Evolutionary conservation across 208 protist species (phyloP), one percentile per base, ranked within the genome.

Genomic region (Acanthamoeba triangularis): DNA sequence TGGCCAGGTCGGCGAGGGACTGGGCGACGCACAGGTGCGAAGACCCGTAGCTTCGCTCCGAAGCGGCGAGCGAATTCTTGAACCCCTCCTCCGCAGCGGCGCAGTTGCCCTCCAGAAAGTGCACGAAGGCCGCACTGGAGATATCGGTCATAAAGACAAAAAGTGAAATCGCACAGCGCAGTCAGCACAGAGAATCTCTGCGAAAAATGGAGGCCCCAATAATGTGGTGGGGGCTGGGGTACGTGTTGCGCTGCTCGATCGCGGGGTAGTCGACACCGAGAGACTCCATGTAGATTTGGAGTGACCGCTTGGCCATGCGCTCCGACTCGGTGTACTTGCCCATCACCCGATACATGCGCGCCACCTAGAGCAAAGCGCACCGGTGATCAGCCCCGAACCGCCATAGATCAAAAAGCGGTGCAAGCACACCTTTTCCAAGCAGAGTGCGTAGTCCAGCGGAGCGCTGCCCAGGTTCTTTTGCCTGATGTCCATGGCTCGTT

Each of bases 261-360:
- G 91, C 91, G 28, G 91, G 87, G 23, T 93, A 74, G 47, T 93
- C 87, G 61, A 76, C 87, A 11, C 87, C 87, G 20, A 93, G 87
- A 69, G 52, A 69, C 44, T 93, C 61, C 87, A 93, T 95, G 52
- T 95, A 95, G 41, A 95, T 95, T 25, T 80, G 49, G 16, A 95
- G 74, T 7, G 91, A 95, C 52, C 74, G 11, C 74, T 95, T 82
- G 28, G 76, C 72, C 67, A 95, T 30, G 20, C 61, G 33, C 56
- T 95, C 91, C 56, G 91, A 59, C 25, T 95, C 91, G 49, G 56
- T 33, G 56, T 95, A 95, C 33, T 95, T 95, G 54, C 72, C 91
- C 52, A 87, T 41, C 54, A 72, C 76, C n/a, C 74, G 49, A 14
- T 87, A 28, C 52, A 95, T 33, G 13, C 76, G 91, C 30, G 72